Percentiles rank a stretch among this genome's conserved stretches.
phyloP scores from a whole-genome alignment of 805 yeast species.

The Candida michaelii region DNA sequence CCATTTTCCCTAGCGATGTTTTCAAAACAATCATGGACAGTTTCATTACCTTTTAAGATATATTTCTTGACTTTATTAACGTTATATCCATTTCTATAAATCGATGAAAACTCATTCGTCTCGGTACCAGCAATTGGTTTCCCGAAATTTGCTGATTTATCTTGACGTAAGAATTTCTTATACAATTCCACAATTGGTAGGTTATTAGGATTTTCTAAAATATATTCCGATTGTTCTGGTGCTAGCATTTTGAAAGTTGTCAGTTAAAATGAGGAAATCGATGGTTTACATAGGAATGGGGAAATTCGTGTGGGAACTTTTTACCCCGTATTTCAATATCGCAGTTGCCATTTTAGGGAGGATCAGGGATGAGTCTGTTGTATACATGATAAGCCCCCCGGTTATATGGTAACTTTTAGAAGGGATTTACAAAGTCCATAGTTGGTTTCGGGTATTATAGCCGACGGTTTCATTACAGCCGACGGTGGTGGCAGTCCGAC shows the following conservation, averaged over 20 bases:
- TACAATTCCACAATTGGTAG: constrained; percentile 13
- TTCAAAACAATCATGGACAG: constrained; percentile 36
- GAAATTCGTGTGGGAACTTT: not conserved
- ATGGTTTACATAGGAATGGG: not conserved
- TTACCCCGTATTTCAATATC: constrained; percentile 2
- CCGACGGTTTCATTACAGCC: too few species aligned
- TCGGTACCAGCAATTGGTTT: constrained; percentile 18
- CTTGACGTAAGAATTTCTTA: constrained; percentile 10
- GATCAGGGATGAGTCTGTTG: too few species aligned
- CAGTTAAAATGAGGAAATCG: not conserved
- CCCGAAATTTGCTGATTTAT: constrained; percentile 1
- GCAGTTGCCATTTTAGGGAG: too few species aligned
- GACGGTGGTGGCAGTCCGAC: not conserved
- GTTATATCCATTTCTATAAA: constrained; percentile 26
- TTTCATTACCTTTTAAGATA: constrained; percentile 35
- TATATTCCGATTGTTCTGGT: constrained; percentile 13
- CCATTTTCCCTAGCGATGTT: constrained; percentile 22
- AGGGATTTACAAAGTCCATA: too few species aligned
- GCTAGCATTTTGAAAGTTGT: constrained; percentile 11
- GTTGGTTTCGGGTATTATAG: too few species aligned
- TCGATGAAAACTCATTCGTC: constrained; percentile 25
- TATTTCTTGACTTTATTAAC: constrained; percentile 16
- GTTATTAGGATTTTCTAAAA: constrained; percentile 12
- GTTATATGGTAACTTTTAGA: not conserved
- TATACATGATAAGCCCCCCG: too few species aligned